Percentiles rank a stretch among this genome's conserved stretches.
Conservation (phyloP, 148 eudicot species). For the Cornus suecica region DNA sequence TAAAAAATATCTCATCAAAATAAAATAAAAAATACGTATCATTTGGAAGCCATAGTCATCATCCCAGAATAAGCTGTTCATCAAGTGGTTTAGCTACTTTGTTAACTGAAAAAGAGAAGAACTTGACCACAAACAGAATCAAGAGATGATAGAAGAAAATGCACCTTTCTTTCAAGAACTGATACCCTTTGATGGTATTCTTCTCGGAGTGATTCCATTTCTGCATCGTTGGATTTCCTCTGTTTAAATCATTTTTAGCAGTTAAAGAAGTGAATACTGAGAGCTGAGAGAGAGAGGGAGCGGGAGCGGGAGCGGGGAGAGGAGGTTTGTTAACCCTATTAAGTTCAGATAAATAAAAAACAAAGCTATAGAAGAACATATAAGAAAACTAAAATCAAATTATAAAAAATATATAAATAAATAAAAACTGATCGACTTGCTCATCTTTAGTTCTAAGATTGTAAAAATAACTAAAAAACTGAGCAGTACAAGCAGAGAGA, state of each 20-base stretch:
- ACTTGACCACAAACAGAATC: not conserved
- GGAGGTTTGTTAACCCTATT: not conserved
- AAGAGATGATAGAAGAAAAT: conserved; percentile 8
- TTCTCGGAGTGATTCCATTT: conserved; percentile 87
- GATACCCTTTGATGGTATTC: conserved; percentile 95
- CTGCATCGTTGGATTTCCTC: conserved; percentile 89
- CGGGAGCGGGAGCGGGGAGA: not conserved
- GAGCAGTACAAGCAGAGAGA: not conserved
- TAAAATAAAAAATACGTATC: not conserved
- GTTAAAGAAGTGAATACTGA: conserved; percentile 4
- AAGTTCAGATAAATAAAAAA: not conserved
- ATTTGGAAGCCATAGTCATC: not conserved
- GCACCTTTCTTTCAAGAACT: conserved; percentile 91
- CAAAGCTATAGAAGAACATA: not conserved
- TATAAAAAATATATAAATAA: not conserved
- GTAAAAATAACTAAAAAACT: not conserved
- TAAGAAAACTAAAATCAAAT: not conserved
- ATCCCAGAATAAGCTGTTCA: not conserved
- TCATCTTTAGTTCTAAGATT: not conserved
- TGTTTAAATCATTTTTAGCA: conserved; percentile 22
- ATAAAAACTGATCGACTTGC: too few species aligned
- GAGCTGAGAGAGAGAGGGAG: too few species aligned
- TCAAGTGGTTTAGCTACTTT: not conserved
- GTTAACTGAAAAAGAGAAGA: not conserved
- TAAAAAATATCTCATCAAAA: not conserved